Evolutionary conservation across 2,329 filamentous ascomycete genomes (phyloP).

Genomic region (Fusarium subtropicale): DNA sequence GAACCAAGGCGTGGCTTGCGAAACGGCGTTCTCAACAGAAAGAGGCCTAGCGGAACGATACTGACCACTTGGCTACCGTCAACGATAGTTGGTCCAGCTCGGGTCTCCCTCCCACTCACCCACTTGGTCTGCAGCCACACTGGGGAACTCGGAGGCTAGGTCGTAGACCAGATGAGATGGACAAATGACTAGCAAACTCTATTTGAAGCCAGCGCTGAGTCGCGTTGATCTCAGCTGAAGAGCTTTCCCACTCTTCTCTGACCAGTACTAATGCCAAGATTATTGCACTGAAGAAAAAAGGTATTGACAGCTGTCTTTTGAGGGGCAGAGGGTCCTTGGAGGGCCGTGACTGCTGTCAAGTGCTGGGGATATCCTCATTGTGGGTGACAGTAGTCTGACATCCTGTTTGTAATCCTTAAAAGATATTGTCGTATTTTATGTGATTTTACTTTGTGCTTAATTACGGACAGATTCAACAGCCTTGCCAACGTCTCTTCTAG

Average conservation of each 20-base stretch:
- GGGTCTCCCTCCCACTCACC: no score
- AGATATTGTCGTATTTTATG: no score
- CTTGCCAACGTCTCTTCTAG: neutral
- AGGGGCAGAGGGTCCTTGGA: neutral
- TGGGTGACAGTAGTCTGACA: neutral
- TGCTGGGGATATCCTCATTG: neutral
- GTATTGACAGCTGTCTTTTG: neutral
- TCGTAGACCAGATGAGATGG: neutral
- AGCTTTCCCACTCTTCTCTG: neutral
- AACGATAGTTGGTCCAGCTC: neutral
- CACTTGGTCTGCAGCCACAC: neutral
- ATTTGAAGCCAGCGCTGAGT: slow-evolving; percentile 4
- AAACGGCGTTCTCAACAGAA: neutral
- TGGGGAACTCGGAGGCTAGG: neutral
- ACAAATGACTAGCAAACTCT: slow-evolving; percentile 11
- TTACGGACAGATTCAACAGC: neutral
- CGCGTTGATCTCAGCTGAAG: neutral
- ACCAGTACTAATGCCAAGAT: neutral
- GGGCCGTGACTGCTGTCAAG: neutral
- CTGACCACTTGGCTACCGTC: neutral
- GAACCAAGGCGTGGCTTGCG: neutral
- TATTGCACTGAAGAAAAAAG: neutral
- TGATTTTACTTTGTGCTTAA: neutral
- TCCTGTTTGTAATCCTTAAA: neutral
- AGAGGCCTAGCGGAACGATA: neutral